phyloP scores from a whole-genome alignment of 2,329 filamentous ascomycete species.

The Cytospora mali region DNA sequence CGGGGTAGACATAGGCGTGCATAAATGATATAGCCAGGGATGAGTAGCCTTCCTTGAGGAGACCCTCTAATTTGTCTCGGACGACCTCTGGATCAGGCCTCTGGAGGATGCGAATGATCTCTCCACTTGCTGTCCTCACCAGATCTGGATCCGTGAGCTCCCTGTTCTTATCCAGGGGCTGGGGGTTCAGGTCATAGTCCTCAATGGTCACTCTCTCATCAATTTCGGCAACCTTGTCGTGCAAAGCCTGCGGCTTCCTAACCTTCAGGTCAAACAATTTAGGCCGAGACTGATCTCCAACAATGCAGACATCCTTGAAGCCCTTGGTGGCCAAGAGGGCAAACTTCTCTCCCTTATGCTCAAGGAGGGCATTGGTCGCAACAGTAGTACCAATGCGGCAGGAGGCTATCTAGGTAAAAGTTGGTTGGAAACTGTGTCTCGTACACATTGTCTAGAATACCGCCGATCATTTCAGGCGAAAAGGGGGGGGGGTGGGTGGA shows the following conservation, averaged over 20 bases:
- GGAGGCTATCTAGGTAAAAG: slow-evolving; percentile 54
- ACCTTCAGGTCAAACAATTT: slow-evolving; percentile 74
- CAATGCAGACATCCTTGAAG: slow-evolving; percentile 72
- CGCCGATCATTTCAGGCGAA: background rate
- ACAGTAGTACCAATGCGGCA: slow-evolving; percentile 79
- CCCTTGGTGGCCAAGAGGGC: slow-evolving; percentile 71
- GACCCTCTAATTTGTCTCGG: slow-evolving; percentile 56
- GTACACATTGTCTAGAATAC: no score
- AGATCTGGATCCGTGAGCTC: slow-evolving; percentile 45
- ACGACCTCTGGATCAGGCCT: slow-evolving; percentile 54
- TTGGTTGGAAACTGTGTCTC: background rate
- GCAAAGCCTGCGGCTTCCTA: slow-evolving; percentile 66
- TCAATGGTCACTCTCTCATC: slow-evolving; percentile 73
- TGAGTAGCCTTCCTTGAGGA: slow-evolving; percentile 58
- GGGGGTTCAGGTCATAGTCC: slow-evolving; percentile 68
- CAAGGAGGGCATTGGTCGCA: slow-evolving; percentile 74
- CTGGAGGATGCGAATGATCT: slow-evolving; percentile 64
- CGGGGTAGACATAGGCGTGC: slow-evolving; percentile 69
- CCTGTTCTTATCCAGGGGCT: slow-evolving; percentile 51
- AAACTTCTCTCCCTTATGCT: slow-evolving; percentile 71
- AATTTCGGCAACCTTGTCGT: slow-evolving; percentile 68
- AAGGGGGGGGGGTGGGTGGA: background rate
- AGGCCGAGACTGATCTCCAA: slow-evolving; percentile 72
- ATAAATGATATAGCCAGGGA: slow-evolving; percentile 58
- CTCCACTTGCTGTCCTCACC: slow-evolving; percentile 64